Conservation (phyloP, 371 early-diverging fungal genomes). For the Apophysomyces ossiformis region DNA sequence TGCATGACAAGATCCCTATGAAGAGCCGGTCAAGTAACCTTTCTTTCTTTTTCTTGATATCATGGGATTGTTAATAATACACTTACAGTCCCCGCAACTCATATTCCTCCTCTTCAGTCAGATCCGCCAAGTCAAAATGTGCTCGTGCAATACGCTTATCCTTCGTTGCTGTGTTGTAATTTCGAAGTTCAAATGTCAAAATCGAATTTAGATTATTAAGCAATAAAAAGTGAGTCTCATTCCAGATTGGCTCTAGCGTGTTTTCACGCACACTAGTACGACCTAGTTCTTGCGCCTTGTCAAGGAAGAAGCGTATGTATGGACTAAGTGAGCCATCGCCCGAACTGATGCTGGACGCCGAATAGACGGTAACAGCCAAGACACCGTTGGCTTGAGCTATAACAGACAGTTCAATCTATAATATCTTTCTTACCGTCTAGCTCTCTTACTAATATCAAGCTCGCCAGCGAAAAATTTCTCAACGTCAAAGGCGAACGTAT, state of each 20-base stretch:
- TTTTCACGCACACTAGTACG: constrained; percentile 65
- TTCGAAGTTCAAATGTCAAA: constrained; percentile 50
- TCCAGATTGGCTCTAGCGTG: constrained; percentile 65
- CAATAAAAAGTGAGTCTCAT: constrained; percentile 61
- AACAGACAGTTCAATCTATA: not conserved
- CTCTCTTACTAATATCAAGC: constrained; percentile 44
- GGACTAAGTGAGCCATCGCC: constrained; percentile 84
- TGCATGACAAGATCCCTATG: constrained; percentile 37
- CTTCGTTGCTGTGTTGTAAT: constrained; percentile 31
- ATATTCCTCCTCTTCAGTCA: constrained; percentile 55
- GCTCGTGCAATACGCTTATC: constrained; percentile 52
- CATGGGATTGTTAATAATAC: not conserved
- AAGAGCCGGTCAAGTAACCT: not conserved
- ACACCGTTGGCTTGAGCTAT: constrained; percentile 84
- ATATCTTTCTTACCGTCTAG: not conserved
- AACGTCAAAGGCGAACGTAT: constrained; percentile 80
- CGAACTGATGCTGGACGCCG: constrained; percentile 79
- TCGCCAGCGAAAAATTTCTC: constrained; percentile 82
- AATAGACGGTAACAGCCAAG: constrained; percentile 76
- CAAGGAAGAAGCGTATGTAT: constrained; percentile 75
- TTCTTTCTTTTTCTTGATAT: not conserved
- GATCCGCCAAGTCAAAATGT: constrained; percentile 53
- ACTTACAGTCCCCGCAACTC: constrained; percentile 49
- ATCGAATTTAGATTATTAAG: constrained; percentile 60
- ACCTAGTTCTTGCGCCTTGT: constrained; percentile 75